Percentiles rank a stretch among this genome's conserved stretches.
Evolutionary conservation across 371 early-diverging fungal species (phyloP).

Genomic region (Apophysomyces trapeziformis): DNA sequence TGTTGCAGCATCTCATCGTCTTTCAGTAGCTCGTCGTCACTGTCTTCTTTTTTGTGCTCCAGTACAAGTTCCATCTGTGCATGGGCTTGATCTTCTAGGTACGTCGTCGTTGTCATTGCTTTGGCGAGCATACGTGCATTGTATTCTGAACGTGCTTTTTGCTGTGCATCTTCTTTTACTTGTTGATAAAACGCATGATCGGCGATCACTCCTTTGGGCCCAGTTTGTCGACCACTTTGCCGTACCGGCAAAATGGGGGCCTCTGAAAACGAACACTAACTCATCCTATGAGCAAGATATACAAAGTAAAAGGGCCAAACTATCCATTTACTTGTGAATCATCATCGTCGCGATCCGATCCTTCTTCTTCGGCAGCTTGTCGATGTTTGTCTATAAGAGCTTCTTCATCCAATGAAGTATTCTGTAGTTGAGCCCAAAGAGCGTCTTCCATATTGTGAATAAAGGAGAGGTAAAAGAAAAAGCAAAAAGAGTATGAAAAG

Average conservation of each 20-base stretch:
- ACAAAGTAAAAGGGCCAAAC: too few species aligned
- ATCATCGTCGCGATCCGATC: conserved; percentile 18
- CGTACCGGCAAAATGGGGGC: neutral
- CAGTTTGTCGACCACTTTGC: conserved; percentile 53
- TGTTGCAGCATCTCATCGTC: conserved; percentile 40
- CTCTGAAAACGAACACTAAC: neutral
- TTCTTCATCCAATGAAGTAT: conserved; percentile 25
- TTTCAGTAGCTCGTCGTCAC: conserved; percentile 24
- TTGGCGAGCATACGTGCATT: conserved; percentile 47
- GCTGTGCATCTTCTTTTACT: conserved; percentile 28
- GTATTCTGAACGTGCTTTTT: conserved; percentile 28
- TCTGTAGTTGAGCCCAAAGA: conserved; percentile 37
- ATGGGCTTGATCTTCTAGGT: conserved; percentile 37
- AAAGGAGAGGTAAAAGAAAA: neutral
- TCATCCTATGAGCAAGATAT: neutral
- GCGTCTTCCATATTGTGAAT: conserved; percentile 38
- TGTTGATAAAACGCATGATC: conserved; percentile 53
- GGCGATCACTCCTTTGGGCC: conserved; percentile 63
- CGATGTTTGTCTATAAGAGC: conserved; percentile 23
- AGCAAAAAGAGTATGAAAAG: neutral
- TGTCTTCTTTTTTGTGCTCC: conserved; percentile 30
- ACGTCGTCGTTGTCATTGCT: conserved; percentile 53
- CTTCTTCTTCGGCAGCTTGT: conserved; percentile 24
- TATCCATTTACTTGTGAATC: too few species aligned
- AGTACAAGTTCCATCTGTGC: conserved; percentile 32